A percentile compares a stretch with the other conserved stretches of the same genome.
Conservation (phyloP, 2,329 filamentous ascomycete species). For the Zymoseptoria crescenta region DNA sequence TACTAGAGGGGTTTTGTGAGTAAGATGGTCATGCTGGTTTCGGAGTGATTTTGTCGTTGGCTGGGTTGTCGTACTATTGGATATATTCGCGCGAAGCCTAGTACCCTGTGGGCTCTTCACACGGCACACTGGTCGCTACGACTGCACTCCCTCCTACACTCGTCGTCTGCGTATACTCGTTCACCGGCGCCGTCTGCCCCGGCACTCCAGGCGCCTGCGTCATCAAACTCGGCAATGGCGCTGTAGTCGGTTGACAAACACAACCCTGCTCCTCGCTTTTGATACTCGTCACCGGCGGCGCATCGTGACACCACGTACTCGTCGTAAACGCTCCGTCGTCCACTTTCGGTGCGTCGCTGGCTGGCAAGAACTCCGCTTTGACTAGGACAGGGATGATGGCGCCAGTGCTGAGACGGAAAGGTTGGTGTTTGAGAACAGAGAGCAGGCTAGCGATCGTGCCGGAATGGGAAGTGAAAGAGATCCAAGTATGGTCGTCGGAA, state of each 20-base stretch:
- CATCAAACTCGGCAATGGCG: slow-evolving; percentile 10
- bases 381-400: slow-evolving; percentile 61
- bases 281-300: slow-evolving; percentile 27
- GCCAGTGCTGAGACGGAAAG: slow-evolving; percentile 57
- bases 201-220: slow-evolving; percentile 12
- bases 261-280: slow-evolving; percentile 22
- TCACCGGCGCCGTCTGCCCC: slow-evolving; percentile 16
- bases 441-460: slow-evolving; percentile 50
- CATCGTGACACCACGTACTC: slow-evolving; percentile 28
- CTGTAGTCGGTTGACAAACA: slow-evolving; percentile 21
- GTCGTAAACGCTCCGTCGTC: slow-evolving; percentile 27
- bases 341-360: slow-evolving; percentile 26
- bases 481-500: slow-evolving; percentile 46
- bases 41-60: no score
- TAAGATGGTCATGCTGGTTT: not conserved
- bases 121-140: not conserved
- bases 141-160: not conserved
- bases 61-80: no score
- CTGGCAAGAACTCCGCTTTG: slow-evolving; percentile 44
- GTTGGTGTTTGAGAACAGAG: slow-evolving; percentile 51
- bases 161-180: slow-evolving; percentile 16
- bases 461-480: slow-evolving; percentile 54
- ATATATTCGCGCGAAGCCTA: not conserved
- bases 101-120: not conserved
- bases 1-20: not conserved